A percentile compares a stretch with the other conserved stretches of the same genome.
Evolutionary conservation across 108 stramenopile species (phyloP).

Genomic region (Mediolabrus comicus): DNA sequence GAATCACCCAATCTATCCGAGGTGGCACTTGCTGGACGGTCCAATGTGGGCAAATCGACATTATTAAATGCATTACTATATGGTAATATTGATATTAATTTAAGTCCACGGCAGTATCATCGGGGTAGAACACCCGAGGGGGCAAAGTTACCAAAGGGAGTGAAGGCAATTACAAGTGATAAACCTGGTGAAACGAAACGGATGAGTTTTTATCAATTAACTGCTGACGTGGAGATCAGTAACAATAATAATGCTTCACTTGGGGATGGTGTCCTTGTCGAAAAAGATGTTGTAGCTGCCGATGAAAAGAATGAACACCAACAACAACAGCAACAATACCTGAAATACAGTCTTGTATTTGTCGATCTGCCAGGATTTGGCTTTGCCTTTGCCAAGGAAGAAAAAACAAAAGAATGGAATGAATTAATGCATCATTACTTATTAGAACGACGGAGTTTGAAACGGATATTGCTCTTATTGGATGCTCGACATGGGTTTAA

Average conservation of each 20-base stretch:
- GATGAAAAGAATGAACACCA: neutral
- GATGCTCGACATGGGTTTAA: constrained; percentile 87
- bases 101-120: constrained; percentile 19
- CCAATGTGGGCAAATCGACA: constrained; percentile 82
- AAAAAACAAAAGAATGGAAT: constrained; percentile 52
- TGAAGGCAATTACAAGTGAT: constrained; percentile 63
- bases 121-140: constrained; percentile 36
- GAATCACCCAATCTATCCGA: constrained; percentile 43
- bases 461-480: constrained; percentile 72
- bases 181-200: constrained; percentile 76
- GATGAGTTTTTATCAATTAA: constrained; percentile 77
- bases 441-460: constrained; percentile 56
- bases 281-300: no score
- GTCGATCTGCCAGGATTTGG: constrained; percentile 87
- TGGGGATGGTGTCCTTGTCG: no score
- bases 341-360: constrained; percentile 41
- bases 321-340: no score
- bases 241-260: neutral
- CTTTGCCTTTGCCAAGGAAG: constrained; percentile 76
- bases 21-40: constrained; percentile 75
- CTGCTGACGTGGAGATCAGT: constrained; percentile 34
- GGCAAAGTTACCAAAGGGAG: constrained; percentile 66
- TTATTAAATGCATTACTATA: constrained; percentile 78
- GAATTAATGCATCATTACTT: constrained; percentile 68
- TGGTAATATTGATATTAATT: constrained; percentile 43